These are phyloP conservation scores for Debaryomyces psychrophilus DNA, from an alignment of 1,139 yeast genomes.

Conservation along the genomic window DNA sequence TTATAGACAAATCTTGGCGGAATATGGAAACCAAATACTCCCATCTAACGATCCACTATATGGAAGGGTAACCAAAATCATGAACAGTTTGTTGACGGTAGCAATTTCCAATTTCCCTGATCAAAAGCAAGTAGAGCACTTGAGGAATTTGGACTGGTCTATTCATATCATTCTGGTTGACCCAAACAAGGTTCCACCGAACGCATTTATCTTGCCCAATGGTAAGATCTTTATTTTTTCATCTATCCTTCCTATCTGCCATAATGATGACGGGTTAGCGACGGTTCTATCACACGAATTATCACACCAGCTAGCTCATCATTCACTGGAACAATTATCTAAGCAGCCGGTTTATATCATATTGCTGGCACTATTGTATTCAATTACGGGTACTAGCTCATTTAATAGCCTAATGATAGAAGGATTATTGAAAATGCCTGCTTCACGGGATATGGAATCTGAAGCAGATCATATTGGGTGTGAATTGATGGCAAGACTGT, in stretches of 20 bases:
- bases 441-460: slow-evolving; percentile 89
- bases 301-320: slow-evolving; percentile 92
- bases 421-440: slow-evolving; percentile 73
- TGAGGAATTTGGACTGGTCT: slow-evolving; percentile 65
- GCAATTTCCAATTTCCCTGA: slow-evolving; percentile 44
- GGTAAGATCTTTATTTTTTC: slow-evolving; percentile 92
- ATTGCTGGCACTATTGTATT: slow-evolving; percentile 51
- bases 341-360: slow-evolving; percentile 62
- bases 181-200: slow-evolving; percentile 69
- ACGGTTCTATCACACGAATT: slow-evolving; percentile 92
- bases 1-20: slow-evolving; percentile 60
- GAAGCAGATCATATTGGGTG: slow-evolving; percentile 96
- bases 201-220: slow-evolving; percentile 94
- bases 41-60: slow-evolving; percentile 60
- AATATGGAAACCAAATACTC: slow-evolving; percentile 49
- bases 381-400: slow-evolving; percentile 34
- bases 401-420: slow-evolving; percentile 59
- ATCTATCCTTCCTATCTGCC: slow-evolving; percentile 76
- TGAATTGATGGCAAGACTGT: slow-evolving; percentile 87
- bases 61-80: slow-evolving; percentile 57
- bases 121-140: slow-evolving; percentile 36
- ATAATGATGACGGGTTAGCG: slow-evolving; percentile 87
- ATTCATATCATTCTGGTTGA: slow-evolving; percentile 76
- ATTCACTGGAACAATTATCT: slow-evolving; percentile 79
- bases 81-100: slow-evolving; percentile 64